Conservation (phyloP, 2,329 filamentous ascomycete species). For the Diaporthe eres region DNA sequence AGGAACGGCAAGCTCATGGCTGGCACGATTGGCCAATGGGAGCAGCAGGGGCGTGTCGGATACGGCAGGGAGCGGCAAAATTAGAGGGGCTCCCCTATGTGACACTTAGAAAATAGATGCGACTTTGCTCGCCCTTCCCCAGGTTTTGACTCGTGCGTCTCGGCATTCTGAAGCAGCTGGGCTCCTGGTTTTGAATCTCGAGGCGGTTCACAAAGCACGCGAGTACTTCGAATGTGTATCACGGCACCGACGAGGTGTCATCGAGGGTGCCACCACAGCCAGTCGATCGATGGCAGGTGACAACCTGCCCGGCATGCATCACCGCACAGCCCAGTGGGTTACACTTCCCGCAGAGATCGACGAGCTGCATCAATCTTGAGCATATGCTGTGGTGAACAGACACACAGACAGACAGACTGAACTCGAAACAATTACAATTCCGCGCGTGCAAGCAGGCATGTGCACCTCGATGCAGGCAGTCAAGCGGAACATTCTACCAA, state of each 20-base stretch:
- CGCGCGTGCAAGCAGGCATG: neutral
- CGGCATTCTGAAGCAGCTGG: slow-evolving; percentile 27
- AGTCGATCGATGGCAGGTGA: slow-evolving; percentile 16
- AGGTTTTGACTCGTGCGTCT: slow-evolving; percentile 36
- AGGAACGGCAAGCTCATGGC: slow-evolving; percentile 19
- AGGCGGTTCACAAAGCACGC: neutral
- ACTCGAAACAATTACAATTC: neutral
- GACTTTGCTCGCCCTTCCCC: slow-evolving; percentile 15
- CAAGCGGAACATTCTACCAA: neutral
- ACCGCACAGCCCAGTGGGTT: neutral
- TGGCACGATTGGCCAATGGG: slow-evolving; percentile 18
- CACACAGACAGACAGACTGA: neutral
- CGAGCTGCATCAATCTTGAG: slow-evolving; percentile 11
- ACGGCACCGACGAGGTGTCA: neutral
- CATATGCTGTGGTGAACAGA: neutral
- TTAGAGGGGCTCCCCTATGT: slow-evolving; percentile 33
- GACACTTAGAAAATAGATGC: slow-evolving; percentile 24
- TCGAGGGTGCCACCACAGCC: neutral
- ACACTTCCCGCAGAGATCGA: slow-evolving; percentile 18
- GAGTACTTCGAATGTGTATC: neutral
- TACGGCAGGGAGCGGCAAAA: slow-evolving; percentile 27
- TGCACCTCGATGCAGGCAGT: too few relatives aligned
- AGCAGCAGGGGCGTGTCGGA: neutral
- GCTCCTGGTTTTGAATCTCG: slow-evolving; percentile 28
- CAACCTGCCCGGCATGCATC: neutral